phyloP scores from a whole-genome alignment of 1,284 basidiomycete species.

The Cronartium ribicola region DNA sequence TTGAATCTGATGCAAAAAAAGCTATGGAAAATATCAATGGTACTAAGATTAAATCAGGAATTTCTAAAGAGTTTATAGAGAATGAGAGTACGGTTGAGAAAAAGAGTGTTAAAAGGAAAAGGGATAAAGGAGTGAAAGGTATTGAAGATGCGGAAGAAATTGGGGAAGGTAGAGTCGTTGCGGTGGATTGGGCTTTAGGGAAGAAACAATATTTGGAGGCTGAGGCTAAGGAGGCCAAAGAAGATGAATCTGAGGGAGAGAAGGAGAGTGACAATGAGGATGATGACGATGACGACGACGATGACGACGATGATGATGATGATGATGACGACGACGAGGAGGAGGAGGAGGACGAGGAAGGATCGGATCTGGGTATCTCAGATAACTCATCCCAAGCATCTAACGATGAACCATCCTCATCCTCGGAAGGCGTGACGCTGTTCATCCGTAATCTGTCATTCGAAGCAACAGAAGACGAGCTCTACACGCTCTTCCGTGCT shows the following conservation, averaged over 20 bases:
- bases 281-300: constrained; percentile 41
- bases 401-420: constrained; percentile 51
- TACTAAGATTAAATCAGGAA: constrained; percentile 63
- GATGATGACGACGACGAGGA: constrained; percentile 54
- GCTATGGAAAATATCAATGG: constrained; percentile 83
- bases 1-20: constrained; percentile 74
- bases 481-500: constrained; percentile 76
- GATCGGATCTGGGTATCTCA: not conserved
- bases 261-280: constrained; percentile 35
- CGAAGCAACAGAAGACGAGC: constrained; percentile 82
- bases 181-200: constrained; percentile 94
- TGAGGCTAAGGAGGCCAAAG: constrained; percentile 54
- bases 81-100: constrained; percentile 71
- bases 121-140: constrained; percentile 46
- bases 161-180: constrained; percentile 66
- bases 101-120: constrained; percentile 61
- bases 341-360: constrained; percentile 4
- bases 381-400: not conserved
- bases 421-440: constrained; percentile 69
- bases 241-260: constrained; percentile 51
- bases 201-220: constrained; percentile 82
- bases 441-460: constrained; percentile 95
- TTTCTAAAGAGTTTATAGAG: constrained; percentile 62
- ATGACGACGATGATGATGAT: constrained; percentile 54
- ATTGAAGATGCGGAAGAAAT: constrained; percentile 52